Evolutionary conservation across 768 basidiomycete genomes (phyloP).

Genomic region (Sporobolomyces pararoseus): DNA sequence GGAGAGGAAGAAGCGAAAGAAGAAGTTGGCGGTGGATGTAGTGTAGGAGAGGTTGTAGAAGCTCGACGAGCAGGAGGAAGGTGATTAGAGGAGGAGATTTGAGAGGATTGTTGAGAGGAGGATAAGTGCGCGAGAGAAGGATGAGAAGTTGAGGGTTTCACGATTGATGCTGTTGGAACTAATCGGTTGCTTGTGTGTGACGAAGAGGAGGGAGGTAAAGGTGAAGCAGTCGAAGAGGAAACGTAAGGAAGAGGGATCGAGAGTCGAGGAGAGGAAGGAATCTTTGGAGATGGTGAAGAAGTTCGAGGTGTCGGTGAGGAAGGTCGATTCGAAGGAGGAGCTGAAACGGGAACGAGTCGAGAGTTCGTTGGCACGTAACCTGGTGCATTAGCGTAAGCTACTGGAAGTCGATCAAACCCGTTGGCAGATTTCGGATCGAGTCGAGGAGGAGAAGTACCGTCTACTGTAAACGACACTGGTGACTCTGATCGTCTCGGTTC

Average conservation of each 20-base stretch:
- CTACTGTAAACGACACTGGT: slow-evolving; percentile 10
- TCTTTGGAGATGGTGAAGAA: background rate
- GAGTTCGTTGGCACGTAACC: slow-evolving; percentile 24
- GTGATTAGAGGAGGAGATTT: background rate
- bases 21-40: background rate
- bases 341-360: slow-evolving; percentile 10
- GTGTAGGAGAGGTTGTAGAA: background rate
- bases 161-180: slow-evolving; percentile 17
- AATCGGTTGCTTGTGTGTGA: too few relatives aligned
- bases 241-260: slow-evolving; percentile 15
- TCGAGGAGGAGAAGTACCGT: background rate
- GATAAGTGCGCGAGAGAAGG: background rate
- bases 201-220: background rate
- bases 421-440: background rate
- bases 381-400: slow-evolving; percentile 15
- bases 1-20: background rate
- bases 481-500: slow-evolving; percentile 6
- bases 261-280: slow-evolving; percentile 3
- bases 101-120: background rate
- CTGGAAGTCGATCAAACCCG: slow-evolving; percentile 8
- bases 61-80: background rate
- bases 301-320: too few relatives aligned
- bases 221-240: background rate
- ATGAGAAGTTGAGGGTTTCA: slow-evolving; percentile 15
- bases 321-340: background rate